phyloP scores from a whole-genome alignment of 768 basidiomycete genomes.

The Mycena crocata region DNA sequence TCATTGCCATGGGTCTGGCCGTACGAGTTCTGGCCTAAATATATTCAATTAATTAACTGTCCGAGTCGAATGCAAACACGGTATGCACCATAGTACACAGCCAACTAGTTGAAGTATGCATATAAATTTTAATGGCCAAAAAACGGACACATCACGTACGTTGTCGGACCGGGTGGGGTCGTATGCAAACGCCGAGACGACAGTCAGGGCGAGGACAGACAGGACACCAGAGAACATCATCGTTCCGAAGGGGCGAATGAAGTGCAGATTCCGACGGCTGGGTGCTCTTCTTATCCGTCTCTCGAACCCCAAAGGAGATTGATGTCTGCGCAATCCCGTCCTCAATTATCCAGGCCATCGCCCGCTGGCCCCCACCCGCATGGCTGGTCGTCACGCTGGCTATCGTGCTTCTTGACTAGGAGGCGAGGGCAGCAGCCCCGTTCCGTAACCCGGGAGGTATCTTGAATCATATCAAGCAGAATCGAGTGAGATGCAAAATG shows the following conservation, averaged over 20 bases:
- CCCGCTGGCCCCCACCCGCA: slow-evolving; percentile 13
- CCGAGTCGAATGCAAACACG: background rate
- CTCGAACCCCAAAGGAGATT: slow-evolving; percentile 23
- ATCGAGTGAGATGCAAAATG: background rate
- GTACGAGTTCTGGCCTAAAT: slow-evolving; percentile 67
- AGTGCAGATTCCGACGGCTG: background rate
- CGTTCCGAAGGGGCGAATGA: slow-evolving; percentile 7
- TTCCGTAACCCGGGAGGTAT: background rate
- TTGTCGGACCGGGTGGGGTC: slow-evolving; percentile 30
- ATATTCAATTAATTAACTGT: background rate
- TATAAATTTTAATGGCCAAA: background rate
- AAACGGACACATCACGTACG: slow-evolving; percentile 5
- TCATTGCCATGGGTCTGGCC: slow-evolving; percentile 59
- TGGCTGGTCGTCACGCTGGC: slow-evolving; percentile 25
- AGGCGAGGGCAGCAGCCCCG: background rate
- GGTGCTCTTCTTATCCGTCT: slow-evolving; percentile 22
- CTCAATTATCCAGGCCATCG: background rate
- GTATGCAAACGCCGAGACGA: slow-evolving; percentile 21
- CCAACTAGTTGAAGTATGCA: slow-evolving; percentile 30
- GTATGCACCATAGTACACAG: slow-evolving; percentile 27
- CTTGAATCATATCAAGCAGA: background rate
- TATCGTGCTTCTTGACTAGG: slow-evolving; percentile 8
- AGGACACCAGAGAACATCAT: slow-evolving; percentile 27
- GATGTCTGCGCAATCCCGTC: background rate
- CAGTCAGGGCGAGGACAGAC: slow-evolving; percentile 26